phyloP scores from a whole-genome alignment of 371 early-diverging fungal genomes.

The Rhizomucor miehei region DNA sequence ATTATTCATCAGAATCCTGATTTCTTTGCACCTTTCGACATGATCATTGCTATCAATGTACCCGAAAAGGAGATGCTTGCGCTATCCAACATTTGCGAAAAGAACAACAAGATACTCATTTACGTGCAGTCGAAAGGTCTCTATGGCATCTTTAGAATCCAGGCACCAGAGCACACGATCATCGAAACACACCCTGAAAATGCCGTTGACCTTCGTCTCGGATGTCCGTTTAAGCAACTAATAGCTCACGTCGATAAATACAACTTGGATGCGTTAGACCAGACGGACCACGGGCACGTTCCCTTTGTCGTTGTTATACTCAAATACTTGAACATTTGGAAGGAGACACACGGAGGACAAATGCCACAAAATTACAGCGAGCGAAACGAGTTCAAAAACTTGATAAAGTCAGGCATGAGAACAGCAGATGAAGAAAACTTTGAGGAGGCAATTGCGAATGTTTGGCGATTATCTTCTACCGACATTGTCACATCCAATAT shows the following conservation, averaged over 20 bases:
- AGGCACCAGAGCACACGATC: slow-evolving; percentile 78
- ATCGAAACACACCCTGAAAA: slow-evolving; percentile 89
- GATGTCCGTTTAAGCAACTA: slow-evolving; percentile 77
- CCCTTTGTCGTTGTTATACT: slow-evolving; percentile 85
- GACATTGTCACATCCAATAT: slow-evolving; percentile 47
- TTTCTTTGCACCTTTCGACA: slow-evolving; percentile 66
- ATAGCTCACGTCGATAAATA: slow-evolving; percentile 53
- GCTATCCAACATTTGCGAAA: slow-evolving; percentile 62
- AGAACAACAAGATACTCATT: slow-evolving; percentile 62
- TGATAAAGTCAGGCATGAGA: slow-evolving; percentile 55
- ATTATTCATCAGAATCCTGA: slow-evolving; percentile 54
- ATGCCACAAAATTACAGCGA: slow-evolving; percentile 62
- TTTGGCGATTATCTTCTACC: slow-evolving; percentile 46
- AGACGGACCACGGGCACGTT: slow-evolving; percentile 73
- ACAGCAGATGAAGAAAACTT: slow-evolving; percentile 82
- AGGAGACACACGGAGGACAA: slow-evolving; percentile 43
- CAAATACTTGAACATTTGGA: slow-evolving; percentile 71
- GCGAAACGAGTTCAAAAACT: slow-evolving; percentile 63
- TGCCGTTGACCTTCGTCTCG: slow-evolving; percentile 77
- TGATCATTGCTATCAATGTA: slow-evolving; percentile 74
- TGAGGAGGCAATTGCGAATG: slow-evolving; percentile 74
- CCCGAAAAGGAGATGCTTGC: slow-evolving; percentile 50
- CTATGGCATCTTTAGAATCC: slow-evolving; percentile 65
- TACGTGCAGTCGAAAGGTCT: slow-evolving; percentile 73
- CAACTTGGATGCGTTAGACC: slow-evolving; percentile 65